Evolutionary conservation across 2,329 filamentous ascomycete species (phyloP).

Genomic region (Fusarium pseudograminearum): DNA sequence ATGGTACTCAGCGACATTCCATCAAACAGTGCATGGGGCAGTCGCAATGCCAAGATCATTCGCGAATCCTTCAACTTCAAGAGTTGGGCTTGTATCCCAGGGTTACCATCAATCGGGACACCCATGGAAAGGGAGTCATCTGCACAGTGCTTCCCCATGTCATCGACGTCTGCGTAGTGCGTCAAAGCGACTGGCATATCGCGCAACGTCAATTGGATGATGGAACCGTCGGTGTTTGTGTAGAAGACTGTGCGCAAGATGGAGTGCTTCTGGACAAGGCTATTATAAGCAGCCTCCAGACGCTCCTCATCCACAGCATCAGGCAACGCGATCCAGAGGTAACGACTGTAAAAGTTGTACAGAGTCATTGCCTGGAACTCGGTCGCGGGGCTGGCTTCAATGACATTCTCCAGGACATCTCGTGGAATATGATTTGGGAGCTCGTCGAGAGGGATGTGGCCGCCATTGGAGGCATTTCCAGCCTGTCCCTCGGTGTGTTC

Average conservation of each 20-base stretch:
- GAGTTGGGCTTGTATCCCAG: neutral
- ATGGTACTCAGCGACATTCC: constrained; percentile 6
- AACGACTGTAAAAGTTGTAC: constrained; percentile 5
- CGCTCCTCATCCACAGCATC: neutral
- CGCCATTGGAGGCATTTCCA: neutral
- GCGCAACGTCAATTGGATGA: neutral
- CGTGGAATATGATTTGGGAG: neutral
- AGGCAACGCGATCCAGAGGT: constrained; percentile 2
- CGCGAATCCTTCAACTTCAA: neutral
- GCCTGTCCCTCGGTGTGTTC: rapidly evolving
- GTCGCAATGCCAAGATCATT: neutral
- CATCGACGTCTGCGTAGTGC: neutral
- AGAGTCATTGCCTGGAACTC: constrained; percentile 11
- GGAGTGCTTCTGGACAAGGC: constrained; percentile 4
- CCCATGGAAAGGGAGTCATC: neutral
- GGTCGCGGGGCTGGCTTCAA: neutral
- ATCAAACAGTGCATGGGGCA: constrained; percentile 12
- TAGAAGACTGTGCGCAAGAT: constrained; percentile 8
- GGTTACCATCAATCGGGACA: neutral
- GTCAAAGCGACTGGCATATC: neutral
- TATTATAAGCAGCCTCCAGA: neutral
- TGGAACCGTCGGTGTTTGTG: neutral
- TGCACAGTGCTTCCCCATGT: neutral
- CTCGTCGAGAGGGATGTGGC: neutral
- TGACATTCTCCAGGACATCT: neutral